Evolutionary conservation across 768 basidiomycete genomes (phyloP).

Genomic region (Phylloporus arenicola): DNA sequence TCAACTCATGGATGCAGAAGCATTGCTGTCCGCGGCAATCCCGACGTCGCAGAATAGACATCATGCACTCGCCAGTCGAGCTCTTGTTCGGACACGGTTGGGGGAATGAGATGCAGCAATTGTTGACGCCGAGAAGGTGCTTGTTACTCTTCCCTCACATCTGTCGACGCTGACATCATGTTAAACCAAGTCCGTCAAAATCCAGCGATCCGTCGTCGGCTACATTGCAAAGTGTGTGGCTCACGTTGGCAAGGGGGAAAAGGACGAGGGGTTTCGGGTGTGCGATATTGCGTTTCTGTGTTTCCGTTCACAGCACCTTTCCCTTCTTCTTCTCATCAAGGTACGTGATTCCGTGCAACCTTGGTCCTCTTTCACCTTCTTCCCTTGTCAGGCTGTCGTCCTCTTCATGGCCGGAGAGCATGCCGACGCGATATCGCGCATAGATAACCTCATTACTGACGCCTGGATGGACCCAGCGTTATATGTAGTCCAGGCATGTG

Average conservation of each 20-base stretch:
- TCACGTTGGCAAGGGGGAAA: background rate
- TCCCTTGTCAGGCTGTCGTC: background rate
- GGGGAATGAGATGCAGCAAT: background rate
- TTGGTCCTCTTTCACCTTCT: background rate
- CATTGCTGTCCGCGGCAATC: background rate
- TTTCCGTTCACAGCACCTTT: background rate
- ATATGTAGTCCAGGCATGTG: no score
- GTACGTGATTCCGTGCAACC: background rate
- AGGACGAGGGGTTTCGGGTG: background rate
- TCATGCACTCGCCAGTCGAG: background rate
- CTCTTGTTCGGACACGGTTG: background rate
- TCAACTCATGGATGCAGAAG: background rate
- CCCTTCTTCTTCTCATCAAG: background rate
- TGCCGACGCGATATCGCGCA: background rate
- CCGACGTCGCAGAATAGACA: background rate
- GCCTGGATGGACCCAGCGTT: no score
- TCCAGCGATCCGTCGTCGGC: background rate
- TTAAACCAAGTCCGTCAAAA: background rate
- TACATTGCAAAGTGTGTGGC: background rate
- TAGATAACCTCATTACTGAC: background rate
- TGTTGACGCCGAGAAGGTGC: background rate
- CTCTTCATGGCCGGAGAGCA: background rate
- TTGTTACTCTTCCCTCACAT: background rate
- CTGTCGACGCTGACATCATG: background rate
- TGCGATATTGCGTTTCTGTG: background rate